phyloP scores from a whole-genome alignment of 805 yeast genomes.

The Candida sakaeoensis region DNA sequence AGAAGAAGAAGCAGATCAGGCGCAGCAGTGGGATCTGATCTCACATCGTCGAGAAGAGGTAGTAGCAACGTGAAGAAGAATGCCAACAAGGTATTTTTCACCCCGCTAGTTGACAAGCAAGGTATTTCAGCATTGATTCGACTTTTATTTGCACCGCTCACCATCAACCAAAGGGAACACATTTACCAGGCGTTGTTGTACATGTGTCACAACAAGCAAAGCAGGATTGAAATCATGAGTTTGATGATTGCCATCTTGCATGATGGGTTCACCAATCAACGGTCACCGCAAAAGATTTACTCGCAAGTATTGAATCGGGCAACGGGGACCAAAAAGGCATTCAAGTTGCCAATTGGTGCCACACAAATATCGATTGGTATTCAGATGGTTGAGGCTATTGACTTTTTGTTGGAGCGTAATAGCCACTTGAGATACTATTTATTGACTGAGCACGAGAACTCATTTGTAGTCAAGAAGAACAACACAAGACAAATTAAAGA shows the following conservation, averaged over 20 bases:
- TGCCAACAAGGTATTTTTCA: slow-evolving; percentile 34
- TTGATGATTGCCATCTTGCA: slow-evolving; percentile 63
- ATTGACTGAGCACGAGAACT: slow-evolving; percentile 66
- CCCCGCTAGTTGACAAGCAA: slow-evolving; percentile 68
- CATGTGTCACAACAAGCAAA: slow-evolving; percentile 73
- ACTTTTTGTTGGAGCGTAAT: slow-evolving; percentile 64
- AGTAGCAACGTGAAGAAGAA: slow-evolving; percentile 8
- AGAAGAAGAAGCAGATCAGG: slow-evolving; percentile 1
- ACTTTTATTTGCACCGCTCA: slow-evolving; percentile 69
- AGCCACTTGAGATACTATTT: slow-evolving; percentile 69
- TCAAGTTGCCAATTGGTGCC: slow-evolving; percentile 52
- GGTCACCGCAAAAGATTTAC: slow-evolving; percentile 60
- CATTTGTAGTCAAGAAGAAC: slow-evolving; percentile 31
- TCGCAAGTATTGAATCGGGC: slow-evolving; percentile 53
- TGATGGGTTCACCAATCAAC: slow-evolving; percentile 67
- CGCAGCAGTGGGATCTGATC: background rate
- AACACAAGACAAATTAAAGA: slow-evolving; percentile 27
- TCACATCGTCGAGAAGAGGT: slow-evolving; percentile 13
- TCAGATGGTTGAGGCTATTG: slow-evolving; percentile 73
- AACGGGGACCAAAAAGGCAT: slow-evolving; percentile 15
- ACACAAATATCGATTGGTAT: slow-evolving; percentile 70
- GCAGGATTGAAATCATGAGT: slow-evolving; percentile 70
- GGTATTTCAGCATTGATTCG: slow-evolving; percentile 74
- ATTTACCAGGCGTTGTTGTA: slow-evolving; percentile 63
- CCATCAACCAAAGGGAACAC: slow-evolving; percentile 55